A percentile compares a stretch with the other conserved stretches of the same genome.
These are phyloP conservation scores for Petunia secreta DNA, from an alignment of 257 asterid species.

Conservation along the genomic window DNA sequence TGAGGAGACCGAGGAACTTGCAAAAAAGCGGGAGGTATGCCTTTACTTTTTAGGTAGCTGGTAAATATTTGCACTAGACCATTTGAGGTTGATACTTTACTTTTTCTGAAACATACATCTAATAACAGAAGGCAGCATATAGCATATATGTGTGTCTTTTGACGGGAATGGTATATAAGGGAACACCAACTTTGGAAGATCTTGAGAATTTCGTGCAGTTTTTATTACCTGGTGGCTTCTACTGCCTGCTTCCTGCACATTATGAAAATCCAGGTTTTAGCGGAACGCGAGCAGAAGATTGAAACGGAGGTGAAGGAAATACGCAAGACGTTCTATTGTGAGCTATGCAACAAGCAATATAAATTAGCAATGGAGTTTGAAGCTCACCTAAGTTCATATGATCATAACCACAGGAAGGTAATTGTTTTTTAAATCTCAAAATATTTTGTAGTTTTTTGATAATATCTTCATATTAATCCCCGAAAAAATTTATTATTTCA, in stretches of 20 bases:
- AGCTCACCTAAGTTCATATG: slow-evolving; percentile 95
- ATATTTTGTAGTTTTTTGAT: slow-evolving; percentile 26
- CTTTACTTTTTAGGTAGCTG: slow-evolving; percentile 38
- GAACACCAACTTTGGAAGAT: slow-evolving; percentile 93
- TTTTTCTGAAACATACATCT: slow-evolving; percentile 69
- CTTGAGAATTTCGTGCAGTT: slow-evolving; percentile 98
- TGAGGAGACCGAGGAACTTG: slow-evolving; percentile 91
- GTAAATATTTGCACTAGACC: slow-evolving; percentile 41
- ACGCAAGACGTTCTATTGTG: slow-evolving; percentile 94
- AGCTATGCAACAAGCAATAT: slow-evolving; percentile 98
- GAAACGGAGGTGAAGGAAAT: slow-evolving; percentile 95
- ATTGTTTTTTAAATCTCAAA: slow-evolving; percentile 9
- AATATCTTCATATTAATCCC: slow-evolving; percentile 25
- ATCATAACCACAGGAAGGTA: slow-evolving; percentile 99
- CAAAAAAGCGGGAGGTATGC: slow-evolving; percentile 96
- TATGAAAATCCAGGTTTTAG: slow-evolving; percentile 99
- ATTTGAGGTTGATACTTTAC: slow-evolving; percentile 65
- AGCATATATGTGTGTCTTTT: slow-evolving; percentile 91
- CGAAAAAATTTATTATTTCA: slow-evolving; percentile 13
- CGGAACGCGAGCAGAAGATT: slow-evolving; percentile 97
- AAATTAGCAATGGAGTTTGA: slow-evolving; percentile 98
- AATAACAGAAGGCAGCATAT: slow-evolving; percentile 98
- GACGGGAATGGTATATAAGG: slow-evolving; percentile 86
- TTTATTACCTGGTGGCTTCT: slow-evolving; percentile 99
- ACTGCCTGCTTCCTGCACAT: slow-evolving; percentile 99